phyloP scores from a whole-genome alignment of 129 eudicot species.

The Pseudognaphalium luteoalbum region DNA sequence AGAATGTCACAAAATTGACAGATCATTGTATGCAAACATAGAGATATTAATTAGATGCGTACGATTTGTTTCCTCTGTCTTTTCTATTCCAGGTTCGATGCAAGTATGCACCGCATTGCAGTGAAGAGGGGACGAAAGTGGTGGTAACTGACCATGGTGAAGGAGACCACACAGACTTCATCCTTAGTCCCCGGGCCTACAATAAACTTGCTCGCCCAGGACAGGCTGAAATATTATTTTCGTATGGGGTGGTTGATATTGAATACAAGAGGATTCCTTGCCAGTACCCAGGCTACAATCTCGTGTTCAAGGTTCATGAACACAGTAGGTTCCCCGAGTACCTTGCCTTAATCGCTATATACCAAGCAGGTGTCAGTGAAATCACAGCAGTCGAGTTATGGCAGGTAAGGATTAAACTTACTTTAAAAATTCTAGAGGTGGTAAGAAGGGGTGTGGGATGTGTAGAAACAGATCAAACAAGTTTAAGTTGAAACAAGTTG shows the following conservation, averaged over 20 bases:
- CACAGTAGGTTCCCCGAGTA: constrained; percentile 63
- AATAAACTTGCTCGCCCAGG: constrained; percentile 59
- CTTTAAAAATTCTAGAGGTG: not conserved
- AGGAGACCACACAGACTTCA: constrained; percentile 78
- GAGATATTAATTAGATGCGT: not conserved
- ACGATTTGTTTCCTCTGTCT: not conserved
- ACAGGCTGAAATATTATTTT: constrained; percentile 48
- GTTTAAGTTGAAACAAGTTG: not conserved
- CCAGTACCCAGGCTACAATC: constrained; percentile 53
- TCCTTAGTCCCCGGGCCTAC: constrained; percentile 64
- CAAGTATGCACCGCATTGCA: constrained; percentile 63
- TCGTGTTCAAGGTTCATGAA: constrained; percentile 74
- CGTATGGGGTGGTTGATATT: constrained; percentile 71
- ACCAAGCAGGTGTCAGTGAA: constrained; percentile 73
- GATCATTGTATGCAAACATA: not conserved
- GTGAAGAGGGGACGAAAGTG: constrained; percentile 64
- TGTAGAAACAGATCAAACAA: not conserved
- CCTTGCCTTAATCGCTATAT: constrained; percentile 60
- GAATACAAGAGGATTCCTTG: constrained; percentile 72
- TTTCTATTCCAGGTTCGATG: constrained; percentile 64
- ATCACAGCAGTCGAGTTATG: constrained; percentile 65
- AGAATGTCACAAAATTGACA: not conserved
- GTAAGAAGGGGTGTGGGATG: not conserved
- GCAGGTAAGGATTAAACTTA: constrained; percentile 46
- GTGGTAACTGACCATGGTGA: constrained; percentile 87